Evolutionary conservation across 257 asterid genomes (phyloP).

Genomic region (Catharanthus roseus): DNA sequence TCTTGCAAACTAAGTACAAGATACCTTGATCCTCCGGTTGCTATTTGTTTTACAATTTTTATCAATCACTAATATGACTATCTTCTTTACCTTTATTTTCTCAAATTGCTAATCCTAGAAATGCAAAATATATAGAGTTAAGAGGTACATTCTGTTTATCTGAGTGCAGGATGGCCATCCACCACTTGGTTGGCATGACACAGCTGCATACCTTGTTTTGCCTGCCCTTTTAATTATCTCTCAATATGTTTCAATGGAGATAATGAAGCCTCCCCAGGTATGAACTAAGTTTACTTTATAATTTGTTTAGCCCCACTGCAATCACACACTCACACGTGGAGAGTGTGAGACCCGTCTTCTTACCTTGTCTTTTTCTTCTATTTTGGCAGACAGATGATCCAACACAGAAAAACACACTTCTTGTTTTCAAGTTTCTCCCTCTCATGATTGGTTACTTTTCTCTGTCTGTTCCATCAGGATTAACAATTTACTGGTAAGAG

Average conservation of each 20-base stretch:
- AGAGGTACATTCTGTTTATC: background rate
- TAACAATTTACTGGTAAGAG: constrained; percentile 89
- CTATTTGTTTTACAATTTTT: constrained; percentile 10
- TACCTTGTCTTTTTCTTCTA: constrained; percentile 33
- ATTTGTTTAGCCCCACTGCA: constrained; percentile 2
- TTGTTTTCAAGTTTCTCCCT: constrained; percentile 89
- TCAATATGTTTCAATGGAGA: constrained; percentile 90
- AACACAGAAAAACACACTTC: constrained; percentile 89
- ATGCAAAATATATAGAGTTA: background rate
- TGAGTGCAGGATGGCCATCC: constrained; percentile 93
- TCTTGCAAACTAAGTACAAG: background rate
- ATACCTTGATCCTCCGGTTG: constrained; percentile 14
- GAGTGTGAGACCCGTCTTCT: background rate
- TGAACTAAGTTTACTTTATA: constrained; percentile 20
- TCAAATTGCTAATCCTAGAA: background rate
- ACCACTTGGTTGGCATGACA: constrained; percentile 95
- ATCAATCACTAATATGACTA: background rate
- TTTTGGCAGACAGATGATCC: constrained; percentile 92
- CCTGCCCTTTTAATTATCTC: constrained; percentile 88
- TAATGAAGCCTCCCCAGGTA: constrained; percentile 99
- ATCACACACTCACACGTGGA: too few species aligned
- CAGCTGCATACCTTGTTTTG: constrained; percentile 90
- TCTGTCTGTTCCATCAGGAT: constrained; percentile 95
- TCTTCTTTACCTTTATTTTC: background rate
- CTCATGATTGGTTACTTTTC: constrained; percentile 99